phyloP scores from a whole-genome alignment of 2,329 filamentous ascomycete species.

The Fusarium pseudoanthophilum region DNA sequence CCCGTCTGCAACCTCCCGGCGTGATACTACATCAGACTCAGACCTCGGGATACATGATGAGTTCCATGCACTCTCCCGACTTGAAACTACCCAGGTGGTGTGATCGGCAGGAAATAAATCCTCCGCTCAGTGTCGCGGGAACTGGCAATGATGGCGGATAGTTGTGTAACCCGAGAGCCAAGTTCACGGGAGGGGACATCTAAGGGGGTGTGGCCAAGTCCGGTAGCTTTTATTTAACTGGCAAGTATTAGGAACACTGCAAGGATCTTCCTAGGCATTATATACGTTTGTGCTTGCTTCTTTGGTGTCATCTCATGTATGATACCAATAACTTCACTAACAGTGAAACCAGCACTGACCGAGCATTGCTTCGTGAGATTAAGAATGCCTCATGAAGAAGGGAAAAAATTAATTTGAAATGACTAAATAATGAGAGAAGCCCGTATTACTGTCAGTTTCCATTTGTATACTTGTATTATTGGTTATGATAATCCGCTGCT shows the following conservation, averaged over 20 bases:
- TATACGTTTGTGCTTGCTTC: neutral
- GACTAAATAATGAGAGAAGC: neutral
- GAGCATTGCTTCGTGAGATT: neutral
- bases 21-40: neutral
- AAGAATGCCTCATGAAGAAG: neutral
- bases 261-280: neutral
- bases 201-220: constrained; percentile 1
- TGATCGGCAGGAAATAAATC: neutral
- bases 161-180: constrained; percentile 17
- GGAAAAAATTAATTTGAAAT: too few species aligned
- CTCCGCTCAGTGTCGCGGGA: constrained; percentile 11
- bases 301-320: neutral
- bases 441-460: neutral
- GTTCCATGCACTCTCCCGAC: constrained; percentile 18
- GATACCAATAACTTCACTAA: neutral
- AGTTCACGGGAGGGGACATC: constrained; percentile 27
- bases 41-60: neutral
- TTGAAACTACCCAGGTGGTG: neutral
- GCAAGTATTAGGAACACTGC: neutral
- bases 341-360: neutral
- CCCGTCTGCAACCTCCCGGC: constrained; percentile 21
- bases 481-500: neutral
- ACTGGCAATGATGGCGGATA: constrained; percentile 3
- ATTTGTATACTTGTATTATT: neutral
- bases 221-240: neutral